Percentiles rank a stretch among this genome's conserved stretches.
Evolutionary conservation across 2,329 filamentous ascomycete genomes (phyloP).

Genomic region (Colletotrichum aenigma): DNA sequence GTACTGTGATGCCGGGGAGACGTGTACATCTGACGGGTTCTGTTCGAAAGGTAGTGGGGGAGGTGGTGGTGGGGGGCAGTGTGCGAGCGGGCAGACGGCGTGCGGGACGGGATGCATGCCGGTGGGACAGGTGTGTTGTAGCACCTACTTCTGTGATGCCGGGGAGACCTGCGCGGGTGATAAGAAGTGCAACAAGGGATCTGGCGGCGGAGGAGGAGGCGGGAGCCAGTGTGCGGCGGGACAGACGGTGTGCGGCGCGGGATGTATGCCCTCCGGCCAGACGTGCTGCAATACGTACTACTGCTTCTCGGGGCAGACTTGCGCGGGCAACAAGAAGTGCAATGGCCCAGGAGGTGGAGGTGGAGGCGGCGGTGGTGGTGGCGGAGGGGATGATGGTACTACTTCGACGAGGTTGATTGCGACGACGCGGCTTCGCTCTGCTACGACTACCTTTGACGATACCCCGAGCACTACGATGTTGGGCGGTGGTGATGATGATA

Average conservation of each 20-base stretch:
- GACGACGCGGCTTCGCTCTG: not conserved
- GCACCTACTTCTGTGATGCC: slow-evolving; percentile 21
- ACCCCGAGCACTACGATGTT: not conserved
- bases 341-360: not conserved
- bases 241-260: slow-evolving; percentile 25
- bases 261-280: slow-evolving; percentile 31
- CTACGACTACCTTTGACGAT: not conserved
- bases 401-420: not conserved
- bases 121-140: slow-evolving; percentile 28
- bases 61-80: slow-evolving; percentile 23
- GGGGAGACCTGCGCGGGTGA: slow-evolving; percentile 10
- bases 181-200: not conserved
- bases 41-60: slow-evolving; percentile 23
- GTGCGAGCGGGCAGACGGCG: slow-evolving; percentile 16
- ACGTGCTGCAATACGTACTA: slow-evolving; percentile 28
- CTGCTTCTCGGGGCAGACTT: slow-evolving; percentile 22
- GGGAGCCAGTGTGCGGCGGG: not conserved
- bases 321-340: not conserved
- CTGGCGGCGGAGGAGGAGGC: not conserved
- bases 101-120: slow-evolving; percentile 32
- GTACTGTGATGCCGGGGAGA: slow-evolving; percentile 34
- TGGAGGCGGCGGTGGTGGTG: not conserved
- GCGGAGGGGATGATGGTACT: not conserved
- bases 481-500: not conserved
- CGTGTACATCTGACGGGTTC: slow-evolving; percentile 25